Evolutionary conservation across 805 yeast genomes (phyloP), one percentile per base, ranked within the genome.

Genomic region (Spathaspora boniae): DNA sequence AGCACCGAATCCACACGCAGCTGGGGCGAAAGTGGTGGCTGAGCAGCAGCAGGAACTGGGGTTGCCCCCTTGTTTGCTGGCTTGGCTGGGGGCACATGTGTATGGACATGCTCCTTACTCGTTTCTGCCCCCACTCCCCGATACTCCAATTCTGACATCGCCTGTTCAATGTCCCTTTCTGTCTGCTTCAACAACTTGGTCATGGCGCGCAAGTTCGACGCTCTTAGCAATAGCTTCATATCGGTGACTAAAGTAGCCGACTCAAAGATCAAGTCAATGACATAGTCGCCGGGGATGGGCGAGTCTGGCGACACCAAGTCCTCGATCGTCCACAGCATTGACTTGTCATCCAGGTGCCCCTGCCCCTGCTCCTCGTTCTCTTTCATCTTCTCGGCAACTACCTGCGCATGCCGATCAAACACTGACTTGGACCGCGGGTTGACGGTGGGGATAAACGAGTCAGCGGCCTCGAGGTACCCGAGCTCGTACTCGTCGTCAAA

Each of bases 181-280:
- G 61, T 65, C 21, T 53, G 43, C n/a, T 43, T 48, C 26, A 72
- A 51, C 9, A 60, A 55, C 17, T 53, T 52, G 11, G 72, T 56
- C 74, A 78, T 73, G 34, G 73, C 76, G 32, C 74, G 54, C 1
- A 69, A 77, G 49, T 79, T 78, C 40, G 68, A 54, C 0, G 80
- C 70, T 36, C 84, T 60, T 31, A 79, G 48, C 69, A 82, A 70
- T 40, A 84, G 55, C 46, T 80, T 78, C 58, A 78, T 64, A 49
- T 84, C 91, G 41, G 79, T 73, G 0, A 76, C 76, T 28, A 80
- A 53, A 0, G 79, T 74, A 1, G 82, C 79, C 4, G 76, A 61
- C 44, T 84, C 86, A 47, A 74, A 76, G 29, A 83, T 72, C 30
- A 77, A 53, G 40, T 79, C 81, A 27, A 84, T 65, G 5, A 78